Evolutionary conservation across 2,329 filamentous ascomycete genomes (phyloP).

Genomic region (Byssothecium circinans): DNA sequence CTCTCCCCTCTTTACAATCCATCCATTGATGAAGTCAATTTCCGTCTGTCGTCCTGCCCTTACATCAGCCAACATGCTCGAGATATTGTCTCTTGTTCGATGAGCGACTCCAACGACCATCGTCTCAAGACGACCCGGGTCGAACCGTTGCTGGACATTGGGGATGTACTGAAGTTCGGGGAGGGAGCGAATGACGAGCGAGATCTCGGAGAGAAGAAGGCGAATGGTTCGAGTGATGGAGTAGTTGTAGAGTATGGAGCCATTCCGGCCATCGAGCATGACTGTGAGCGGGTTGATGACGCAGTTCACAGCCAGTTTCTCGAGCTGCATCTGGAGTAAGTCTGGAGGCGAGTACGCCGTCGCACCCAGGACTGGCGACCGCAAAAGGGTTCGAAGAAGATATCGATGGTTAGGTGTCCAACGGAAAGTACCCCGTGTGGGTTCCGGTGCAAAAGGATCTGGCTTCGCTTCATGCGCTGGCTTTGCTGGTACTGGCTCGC

Average conservation of each 20-base stretch:
- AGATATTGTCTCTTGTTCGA: slow-evolving; percentile 60
- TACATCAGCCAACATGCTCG: slow-evolving; percentile 69
- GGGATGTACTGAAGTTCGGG: slow-evolving; percentile 71
- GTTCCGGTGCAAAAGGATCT: slow-evolving; percentile 18
- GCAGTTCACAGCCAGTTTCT: slow-evolving; percentile 73
- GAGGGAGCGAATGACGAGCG: slow-evolving; percentile 68
- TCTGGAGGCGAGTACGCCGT: slow-evolving; percentile 60
- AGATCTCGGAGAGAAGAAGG: slow-evolving; percentile 73
- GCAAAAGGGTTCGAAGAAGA: slow-evolving; percentile 65
- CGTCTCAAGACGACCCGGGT: slow-evolving; percentile 62
- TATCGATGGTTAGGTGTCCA: slow-evolving; percentile 57
- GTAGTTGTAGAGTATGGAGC: slow-evolving; percentile 68
- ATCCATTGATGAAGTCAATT: slow-evolving; percentile 85
- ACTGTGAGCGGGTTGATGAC: slow-evolving; percentile 82
- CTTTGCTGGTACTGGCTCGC: not conserved
- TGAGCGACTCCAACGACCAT: slow-evolving; percentile 59
- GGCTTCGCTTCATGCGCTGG: slow-evolving; percentile 15
- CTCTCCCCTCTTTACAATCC: slow-evolving; percentile 73
- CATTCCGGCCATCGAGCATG: slow-evolving; percentile 75
- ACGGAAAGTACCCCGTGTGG: slow-evolving; percentile 21
- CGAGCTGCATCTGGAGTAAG: slow-evolving; percentile 74
- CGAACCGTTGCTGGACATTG: slow-evolving; percentile 61
- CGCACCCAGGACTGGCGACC: slow-evolving; percentile 64
- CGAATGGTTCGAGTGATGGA: slow-evolving; percentile 67
- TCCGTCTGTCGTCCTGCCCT: slow-evolving; percentile 66